A percentile compares a stretch with the other conserved stretches of the same genome.
phyloP scores from a whole-genome alignment of 2,329 filamentous ascomycete genomes.

The Endocalyx cinctus region DNA sequence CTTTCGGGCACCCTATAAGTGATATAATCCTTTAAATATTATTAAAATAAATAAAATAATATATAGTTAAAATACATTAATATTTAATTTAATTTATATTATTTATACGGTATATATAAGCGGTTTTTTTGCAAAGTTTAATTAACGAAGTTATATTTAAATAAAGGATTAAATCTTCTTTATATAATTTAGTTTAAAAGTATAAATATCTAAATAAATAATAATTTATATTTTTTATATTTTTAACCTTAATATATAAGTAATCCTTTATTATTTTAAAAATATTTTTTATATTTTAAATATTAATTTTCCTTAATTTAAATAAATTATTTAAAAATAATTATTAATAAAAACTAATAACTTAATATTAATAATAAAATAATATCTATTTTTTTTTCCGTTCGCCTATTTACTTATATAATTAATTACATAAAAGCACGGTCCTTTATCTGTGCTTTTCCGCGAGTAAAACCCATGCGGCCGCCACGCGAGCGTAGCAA shows the following conservation, averaged over 20 bases:
- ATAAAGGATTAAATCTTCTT: not conserved
- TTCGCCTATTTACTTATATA: not conserved
- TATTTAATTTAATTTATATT: not conserved
- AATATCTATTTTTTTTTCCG: not conserved
- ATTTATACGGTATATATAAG: conserved; percentile 1
- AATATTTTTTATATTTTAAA: conserved; percentile 2
- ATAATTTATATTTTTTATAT: not conserved
- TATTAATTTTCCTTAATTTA: conserved; percentile 3
- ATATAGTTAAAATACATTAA: not conserved
- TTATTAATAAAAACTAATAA: conserved; percentile 3
- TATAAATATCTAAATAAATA: conserved; percentile 3
- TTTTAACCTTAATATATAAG: too few species aligned
- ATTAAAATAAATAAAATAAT: conserved; percentile 1
- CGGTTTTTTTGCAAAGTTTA: conserved; percentile 1
- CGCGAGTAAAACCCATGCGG: too few species aligned
- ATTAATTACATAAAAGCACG: too few species aligned
- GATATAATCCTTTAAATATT: too few species aligned
- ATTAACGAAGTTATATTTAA: conserved; percentile 4
- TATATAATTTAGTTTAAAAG: conserved; percentile 2
- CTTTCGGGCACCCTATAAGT: too few species aligned
- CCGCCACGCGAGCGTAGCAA: too few species aligned
- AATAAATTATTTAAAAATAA: not conserved
- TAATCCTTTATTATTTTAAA: conserved; percentile 1
- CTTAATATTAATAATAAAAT: conserved; percentile 3
- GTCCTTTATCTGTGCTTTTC: too few species aligned